Conservation (phyloP, 1,139 yeast species). For the Blastobotrys persicus region DNA sequence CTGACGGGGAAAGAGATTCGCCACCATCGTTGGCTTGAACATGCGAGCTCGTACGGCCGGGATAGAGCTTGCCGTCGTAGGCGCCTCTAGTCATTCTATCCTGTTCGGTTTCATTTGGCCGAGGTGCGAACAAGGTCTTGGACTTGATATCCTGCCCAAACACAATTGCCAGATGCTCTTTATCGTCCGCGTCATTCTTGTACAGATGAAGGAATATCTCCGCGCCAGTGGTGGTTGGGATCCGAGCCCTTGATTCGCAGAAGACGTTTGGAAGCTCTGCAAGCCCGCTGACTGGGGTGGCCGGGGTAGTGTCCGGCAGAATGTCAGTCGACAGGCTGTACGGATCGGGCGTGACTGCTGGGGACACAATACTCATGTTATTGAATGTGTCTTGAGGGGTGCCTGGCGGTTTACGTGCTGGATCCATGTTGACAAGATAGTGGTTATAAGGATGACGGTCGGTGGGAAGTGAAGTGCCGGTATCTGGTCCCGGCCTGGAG, state of each 20-base stretch:
- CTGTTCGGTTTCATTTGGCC: constrained; percentile 75
- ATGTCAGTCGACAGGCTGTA: constrained; percentile 12
- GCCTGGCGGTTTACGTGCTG: constrained; percentile 11
- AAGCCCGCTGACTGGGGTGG: constrained; percentile 4
- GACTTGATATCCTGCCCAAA: constrained; percentile 92
- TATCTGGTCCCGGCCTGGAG: neutral
- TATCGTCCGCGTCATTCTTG: constrained; percentile 77
- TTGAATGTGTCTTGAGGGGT: constrained; percentile 18
- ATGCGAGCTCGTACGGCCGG: constrained; percentile 57
- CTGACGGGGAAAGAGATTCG: neutral
- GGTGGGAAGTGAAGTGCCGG: constrained; percentile 8
- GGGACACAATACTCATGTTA: constrained; percentile 37
- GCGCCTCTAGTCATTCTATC: constrained; percentile 98
- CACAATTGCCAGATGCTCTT: constrained; percentile 96
- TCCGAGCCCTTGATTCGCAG: constrained; percentile 89
- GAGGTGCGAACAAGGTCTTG: constrained; percentile 58
- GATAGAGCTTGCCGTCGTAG: constrained; percentile 80
- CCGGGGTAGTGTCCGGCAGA: constrained; percentile 4
- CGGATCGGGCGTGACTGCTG: constrained; percentile 36
- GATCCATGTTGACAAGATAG: constrained; percentile 8
- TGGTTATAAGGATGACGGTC: constrained; percentile 9
- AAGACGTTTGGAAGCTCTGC: constrained; percentile 62
- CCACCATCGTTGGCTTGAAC: constrained; percentile 17
- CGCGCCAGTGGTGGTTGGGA: constrained; percentile 90
- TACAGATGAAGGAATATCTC: constrained; percentile 91